Percentiles rank a stretch among this genome's conserved stretches.
Conservation (phyloP, 495 filamentous ascomycete genomes). For the Podospora conica region DNA sequence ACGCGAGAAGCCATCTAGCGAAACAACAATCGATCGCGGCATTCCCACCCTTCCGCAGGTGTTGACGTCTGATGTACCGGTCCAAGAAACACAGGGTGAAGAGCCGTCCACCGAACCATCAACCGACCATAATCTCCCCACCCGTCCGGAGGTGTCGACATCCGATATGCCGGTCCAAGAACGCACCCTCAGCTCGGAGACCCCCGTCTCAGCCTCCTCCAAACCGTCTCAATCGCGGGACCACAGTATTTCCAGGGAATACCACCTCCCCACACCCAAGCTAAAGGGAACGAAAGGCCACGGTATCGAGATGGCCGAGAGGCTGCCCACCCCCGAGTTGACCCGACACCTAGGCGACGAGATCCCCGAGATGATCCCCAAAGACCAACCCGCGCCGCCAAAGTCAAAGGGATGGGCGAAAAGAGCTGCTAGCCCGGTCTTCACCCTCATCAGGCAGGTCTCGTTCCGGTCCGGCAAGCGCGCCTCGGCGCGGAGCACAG, state of each 20-base stretch:
- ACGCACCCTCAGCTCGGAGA: slow-evolving; percentile 11
- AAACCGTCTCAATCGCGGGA: background rate
- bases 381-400: background rate
- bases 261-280: slow-evolving; percentile 2
- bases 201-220: slow-evolving; percentile 10
- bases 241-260: slow-evolving; percentile 17
- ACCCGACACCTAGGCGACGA: slow-evolving; percentile 8
- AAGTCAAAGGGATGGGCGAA: background rate
- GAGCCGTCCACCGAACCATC: background rate
- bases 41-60: background rate
- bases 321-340: slow-evolving; percentile 17
- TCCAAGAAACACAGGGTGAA: no score
- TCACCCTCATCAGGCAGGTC: background rate
- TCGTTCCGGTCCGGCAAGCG: background rate
- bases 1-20: background rate
- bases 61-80: background rate
- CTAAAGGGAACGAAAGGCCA: slow-evolving; percentile 1
- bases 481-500: background rate
- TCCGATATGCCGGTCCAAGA: background rate
- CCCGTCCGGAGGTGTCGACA: background rate
- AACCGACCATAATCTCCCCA: background rate
- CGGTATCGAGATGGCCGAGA: slow-evolving; percentile 13
- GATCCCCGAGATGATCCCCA: background rate
- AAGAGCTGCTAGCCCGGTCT: background rate
- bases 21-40: background rate